A percentile compares a stretch with the other conserved stretches of the same genome.
Evolutionary conservation across 352 stramenopile genomes (phyloP).

Genomic region (Aphanomyces astaci): DNA sequence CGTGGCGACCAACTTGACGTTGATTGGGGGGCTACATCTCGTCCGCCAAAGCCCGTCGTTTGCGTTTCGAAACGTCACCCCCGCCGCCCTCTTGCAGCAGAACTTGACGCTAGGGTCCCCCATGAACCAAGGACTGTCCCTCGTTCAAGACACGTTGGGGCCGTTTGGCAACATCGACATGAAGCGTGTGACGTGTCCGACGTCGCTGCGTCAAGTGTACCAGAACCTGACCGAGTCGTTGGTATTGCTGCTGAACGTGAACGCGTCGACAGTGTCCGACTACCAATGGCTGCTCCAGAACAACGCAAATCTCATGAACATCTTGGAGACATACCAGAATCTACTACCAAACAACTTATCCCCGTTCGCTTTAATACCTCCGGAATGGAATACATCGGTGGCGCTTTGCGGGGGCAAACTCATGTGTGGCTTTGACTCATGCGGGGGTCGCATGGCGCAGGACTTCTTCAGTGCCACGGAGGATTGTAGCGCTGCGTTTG

Average conservation of each 20-base stretch:
- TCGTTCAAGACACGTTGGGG: not conserved
- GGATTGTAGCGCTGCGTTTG: not conserved
- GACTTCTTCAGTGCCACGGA: not conserved
- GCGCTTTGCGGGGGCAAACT: not conserved
- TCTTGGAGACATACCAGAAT: not conserved
- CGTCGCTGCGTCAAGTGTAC: not conserved
- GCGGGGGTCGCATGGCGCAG: not conserved
- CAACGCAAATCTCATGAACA: not conserved
- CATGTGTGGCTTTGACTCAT: not conserved
- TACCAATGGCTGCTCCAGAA: not conserved
- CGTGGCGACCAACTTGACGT: not conserved
- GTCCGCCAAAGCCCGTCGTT: not conserved
- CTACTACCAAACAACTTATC: not conserved
- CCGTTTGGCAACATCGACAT: conserved; percentile 11
- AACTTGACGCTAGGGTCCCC: not conserved
- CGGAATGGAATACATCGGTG: not conserved
- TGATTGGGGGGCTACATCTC: not conserved
- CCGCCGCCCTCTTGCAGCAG: not conserved
- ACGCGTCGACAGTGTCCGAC: not conserved
- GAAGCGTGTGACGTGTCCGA: not conserved
- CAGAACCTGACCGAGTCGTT: not conserved
- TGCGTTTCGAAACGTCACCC: conserved; percentile 6
- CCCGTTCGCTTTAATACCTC: not conserved
- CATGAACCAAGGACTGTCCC: not conserved
- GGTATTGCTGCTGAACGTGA: not conserved